Percentiles rank a stretch among this genome's conserved stretches.
phyloP scores from a whole-genome alignment of 2,329 filamentous ascomycete genomes.

The Penicillium sp. region DNA sequence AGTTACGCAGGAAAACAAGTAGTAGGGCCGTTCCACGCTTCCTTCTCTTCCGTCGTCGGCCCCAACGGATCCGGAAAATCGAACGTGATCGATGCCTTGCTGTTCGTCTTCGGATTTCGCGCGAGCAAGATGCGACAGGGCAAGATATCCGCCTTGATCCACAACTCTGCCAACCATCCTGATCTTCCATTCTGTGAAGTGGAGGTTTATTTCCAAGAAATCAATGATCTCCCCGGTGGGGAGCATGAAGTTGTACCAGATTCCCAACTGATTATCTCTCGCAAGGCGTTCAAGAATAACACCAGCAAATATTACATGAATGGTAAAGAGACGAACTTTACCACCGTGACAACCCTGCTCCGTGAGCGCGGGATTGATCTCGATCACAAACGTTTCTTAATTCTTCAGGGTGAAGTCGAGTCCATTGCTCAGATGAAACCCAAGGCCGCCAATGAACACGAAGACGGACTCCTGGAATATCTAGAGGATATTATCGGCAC shows the following conservation, averaged over 20 bases:
- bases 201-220: slow-evolving; percentile 93
- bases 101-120: slow-evolving; percentile 99
- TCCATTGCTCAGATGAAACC: slow-evolving; percentile 99
- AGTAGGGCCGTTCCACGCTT: slow-evolving; percentile 94
- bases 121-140: slow-evolving; percentile 99
- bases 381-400: slow-evolving; percentile 97
- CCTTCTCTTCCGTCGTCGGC: slow-evolving; percentile 96
- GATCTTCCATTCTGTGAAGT: slow-evolving; percentile 92
- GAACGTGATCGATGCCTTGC: slow-evolving; percentile 95
- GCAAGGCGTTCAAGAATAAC: slow-evolving; percentile 96
- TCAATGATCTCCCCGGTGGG: slow-evolving; percentile 82
- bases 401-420: slow-evolving; percentile 96
- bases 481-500: slow-evolving; percentile 98
- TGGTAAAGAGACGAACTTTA: slow-evolving; percentile 86
- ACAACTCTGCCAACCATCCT: slow-evolving; percentile 88
- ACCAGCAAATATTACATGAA: slow-evolving; percentile 99
- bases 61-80: slow-evolving; percentile 98
- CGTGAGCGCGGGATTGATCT: slow-evolving; percentile 89
- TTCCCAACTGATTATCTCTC: slow-evolving; percentile 84
- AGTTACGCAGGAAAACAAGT: slow-evolving; percentile 95
- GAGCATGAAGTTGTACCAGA: slow-evolving; percentile 78
- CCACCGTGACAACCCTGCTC: slow-evolving; percentile 83
- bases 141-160: slow-evolving; percentile 96
- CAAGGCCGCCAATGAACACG: slow-evolving; percentile 92
- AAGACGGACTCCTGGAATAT: slow-evolving; percentile 94